Percentiles rank a stretch among this genome's conserved stretches.
These are phyloP conservation scores for Limtongia smithiae DNA, from an alignment of 805 yeast species.

Conservation along the genomic window DNA sequence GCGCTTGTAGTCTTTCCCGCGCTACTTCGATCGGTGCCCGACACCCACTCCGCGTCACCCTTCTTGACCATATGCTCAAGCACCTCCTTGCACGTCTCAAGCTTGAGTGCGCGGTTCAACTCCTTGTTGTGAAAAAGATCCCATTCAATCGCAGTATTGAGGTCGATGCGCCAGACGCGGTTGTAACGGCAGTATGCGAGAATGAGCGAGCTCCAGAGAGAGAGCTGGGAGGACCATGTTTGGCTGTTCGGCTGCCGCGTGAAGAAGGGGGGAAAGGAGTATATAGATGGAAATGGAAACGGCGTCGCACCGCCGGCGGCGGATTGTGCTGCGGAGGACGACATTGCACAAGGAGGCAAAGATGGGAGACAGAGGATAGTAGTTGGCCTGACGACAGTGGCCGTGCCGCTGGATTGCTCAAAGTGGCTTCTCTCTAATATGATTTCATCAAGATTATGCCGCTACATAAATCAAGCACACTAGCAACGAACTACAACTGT, in stretches of 20 bases:
- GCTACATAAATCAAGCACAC: too few relatives aligned
- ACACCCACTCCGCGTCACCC: slow-evolving; percentile 56
- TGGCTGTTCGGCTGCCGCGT: slow-evolving; percentile 84
- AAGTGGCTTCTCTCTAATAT: too few relatives aligned
- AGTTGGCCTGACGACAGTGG: too few relatives aligned
- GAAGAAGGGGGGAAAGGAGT: slow-evolving; percentile 84
- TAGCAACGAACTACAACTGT: too few relatives aligned
- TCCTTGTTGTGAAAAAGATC: slow-evolving; percentile 35
- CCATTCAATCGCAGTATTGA: slow-evolving; percentile 33
- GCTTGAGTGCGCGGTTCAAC: slow-evolving; percentile 45
- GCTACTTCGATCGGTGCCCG: slow-evolving; percentile 34
- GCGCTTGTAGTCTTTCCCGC: slow-evolving; percentile 27
- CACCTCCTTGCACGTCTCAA: slow-evolving; percentile 54
- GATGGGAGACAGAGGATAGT: too few relatives aligned
- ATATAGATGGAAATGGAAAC: slow-evolving; percentile 49
- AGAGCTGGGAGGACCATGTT: slow-evolving; percentile 70
- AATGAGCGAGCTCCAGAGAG: slow-evolving; percentile 71
- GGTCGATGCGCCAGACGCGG: slow-evolving; percentile 52
- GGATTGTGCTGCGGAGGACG: too few relatives aligned
- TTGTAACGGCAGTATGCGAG: slow-evolving; percentile 56
- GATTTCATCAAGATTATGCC: too few relatives aligned
- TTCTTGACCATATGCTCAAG: slow-evolving; percentile 54
- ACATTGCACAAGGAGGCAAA: too few relatives aligned
- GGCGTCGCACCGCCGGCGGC: not conserved
- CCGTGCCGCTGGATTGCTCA: too few relatives aligned